These are phyloP conservation scores for Leptomonas pyrrhocoris DNA, from an alignment of 208 protist genomes.

Conservation along the genomic window DNA sequence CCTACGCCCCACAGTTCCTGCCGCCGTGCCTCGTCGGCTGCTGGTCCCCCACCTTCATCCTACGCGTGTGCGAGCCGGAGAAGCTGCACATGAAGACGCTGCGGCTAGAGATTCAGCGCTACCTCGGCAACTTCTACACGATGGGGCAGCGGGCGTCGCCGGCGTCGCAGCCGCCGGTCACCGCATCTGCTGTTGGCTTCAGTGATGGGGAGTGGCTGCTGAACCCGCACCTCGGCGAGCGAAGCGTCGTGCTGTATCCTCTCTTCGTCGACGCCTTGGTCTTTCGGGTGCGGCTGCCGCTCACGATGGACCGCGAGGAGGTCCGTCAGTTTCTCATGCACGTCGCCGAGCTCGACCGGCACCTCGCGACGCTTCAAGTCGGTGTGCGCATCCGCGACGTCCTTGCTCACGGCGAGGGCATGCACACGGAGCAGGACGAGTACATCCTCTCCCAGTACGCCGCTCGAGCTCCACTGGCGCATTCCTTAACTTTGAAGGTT, in stretches of 20 bases:
- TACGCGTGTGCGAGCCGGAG: conserved; percentile 37
- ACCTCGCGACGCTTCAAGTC: conserved; percentile 13
- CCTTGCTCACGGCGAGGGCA: conserved; percentile 54
- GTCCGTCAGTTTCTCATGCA: conserved; percentile 40
- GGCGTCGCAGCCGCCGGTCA: background rate
- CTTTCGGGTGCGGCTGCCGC: conserved; percentile 78
- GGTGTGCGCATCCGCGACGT: conserved; percentile 69
- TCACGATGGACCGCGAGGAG: conserved; percentile 46
- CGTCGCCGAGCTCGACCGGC: conserved; percentile 26
- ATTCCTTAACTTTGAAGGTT: conserved; percentile 59
- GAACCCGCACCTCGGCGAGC: conserved; percentile 13
- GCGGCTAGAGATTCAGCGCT: conserved; percentile 24
- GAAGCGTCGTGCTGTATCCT: conserved; percentile 70
- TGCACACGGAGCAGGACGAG: conserved; percentile 85
- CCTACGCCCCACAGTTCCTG: conserved; percentile 55
- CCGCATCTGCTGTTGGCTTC: conserved; percentile 6
- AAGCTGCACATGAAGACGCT: conserved; percentile 25
- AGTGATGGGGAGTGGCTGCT: conserved; percentile 31
- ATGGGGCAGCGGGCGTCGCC: background rate
- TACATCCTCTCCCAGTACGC: conserved; percentile 70
- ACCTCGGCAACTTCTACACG: conserved; percentile 45
- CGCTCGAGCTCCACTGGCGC: conserved; percentile 47
- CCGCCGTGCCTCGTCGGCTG: conserved; percentile 54
- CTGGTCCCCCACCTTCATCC: conserved; percentile 79
- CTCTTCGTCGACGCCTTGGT: conserved; percentile 82